phyloP scores from a whole-genome alignment of 768 basidiomycete genomes.

The Boletus barrowsii region DNA sequence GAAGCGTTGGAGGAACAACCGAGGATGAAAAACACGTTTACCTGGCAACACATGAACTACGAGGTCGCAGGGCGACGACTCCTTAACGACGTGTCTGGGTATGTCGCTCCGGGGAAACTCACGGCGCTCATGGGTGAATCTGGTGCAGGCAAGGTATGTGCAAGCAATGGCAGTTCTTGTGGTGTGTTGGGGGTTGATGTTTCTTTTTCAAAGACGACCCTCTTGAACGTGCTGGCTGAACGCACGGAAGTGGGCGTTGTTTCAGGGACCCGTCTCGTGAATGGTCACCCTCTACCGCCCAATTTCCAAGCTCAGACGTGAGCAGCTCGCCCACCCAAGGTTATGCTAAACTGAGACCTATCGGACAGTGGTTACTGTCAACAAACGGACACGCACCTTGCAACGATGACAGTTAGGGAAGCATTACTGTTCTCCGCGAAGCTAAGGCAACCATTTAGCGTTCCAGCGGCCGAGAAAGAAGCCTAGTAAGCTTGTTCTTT shows the following conservation, averaged over 20 bases:
- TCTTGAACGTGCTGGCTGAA: conserved; percentile 46
- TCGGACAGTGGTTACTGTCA: conserved; percentile 74
- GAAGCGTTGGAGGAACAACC: conserved; percentile 36
- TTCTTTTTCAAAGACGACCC: conserved; percentile 39
- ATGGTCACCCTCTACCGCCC: conserved; percentile 41
- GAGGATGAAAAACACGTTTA: conserved; percentile 58
- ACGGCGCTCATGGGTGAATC: conserved; percentile 75
- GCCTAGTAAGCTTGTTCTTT: conserved; percentile 54
- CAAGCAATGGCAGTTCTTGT: not conserved
- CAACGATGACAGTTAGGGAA: conserved; percentile 74
- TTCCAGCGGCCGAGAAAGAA: conserved; percentile 69
- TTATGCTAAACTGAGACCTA: not conserved
- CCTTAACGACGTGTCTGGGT: conserved; percentile 74
- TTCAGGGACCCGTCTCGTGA: conserved; percentile 42
- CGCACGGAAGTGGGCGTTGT: conserved; percentile 38
- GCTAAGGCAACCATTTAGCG: conserved; percentile 67
- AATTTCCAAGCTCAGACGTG: conserved; percentile 59
- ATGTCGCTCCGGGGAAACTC: conserved; percentile 75
- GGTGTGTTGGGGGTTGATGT: not conserved
- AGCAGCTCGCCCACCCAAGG: not conserved
- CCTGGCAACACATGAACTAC: conserved; percentile 75
- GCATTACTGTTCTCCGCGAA: conserved; percentile 77
- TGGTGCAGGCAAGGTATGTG: conserved; percentile 44
- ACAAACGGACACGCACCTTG: conserved; percentile 79
- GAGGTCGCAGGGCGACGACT: conserved; percentile 56